Evolutionary conservation across 176 grass and related monocot species (phyloP).

Genomic region (Tuctoria greenei): DNA sequence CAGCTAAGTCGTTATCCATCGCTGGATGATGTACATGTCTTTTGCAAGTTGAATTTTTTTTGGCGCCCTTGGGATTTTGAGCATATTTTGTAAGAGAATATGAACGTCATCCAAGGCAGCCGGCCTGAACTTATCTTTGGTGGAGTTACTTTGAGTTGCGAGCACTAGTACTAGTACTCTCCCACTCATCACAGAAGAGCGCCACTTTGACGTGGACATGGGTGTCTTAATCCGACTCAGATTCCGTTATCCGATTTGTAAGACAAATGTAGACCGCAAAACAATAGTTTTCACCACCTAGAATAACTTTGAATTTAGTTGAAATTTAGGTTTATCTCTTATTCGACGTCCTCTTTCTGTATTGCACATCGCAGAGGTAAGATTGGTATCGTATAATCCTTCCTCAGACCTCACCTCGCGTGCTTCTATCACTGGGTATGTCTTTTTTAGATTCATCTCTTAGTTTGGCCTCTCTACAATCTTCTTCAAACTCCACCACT

Average conservation of each 20-base stretch:
- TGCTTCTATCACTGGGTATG: too few species aligned
- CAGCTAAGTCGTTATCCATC: conserved; percentile 21
- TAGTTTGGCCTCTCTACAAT: not conserved
- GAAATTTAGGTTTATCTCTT: not conserved
- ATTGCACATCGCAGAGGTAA: too few species aligned
- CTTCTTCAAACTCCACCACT: not conserved
- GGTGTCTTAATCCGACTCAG: not conserved
- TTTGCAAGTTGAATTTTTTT: not conserved
- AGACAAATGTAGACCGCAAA: not conserved
- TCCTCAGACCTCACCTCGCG: too few species aligned
- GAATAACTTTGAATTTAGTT: too few species aligned
- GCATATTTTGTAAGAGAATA: conserved; percentile 5
- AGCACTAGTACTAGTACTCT: not conserved
- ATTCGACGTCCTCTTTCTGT: too few species aligned
- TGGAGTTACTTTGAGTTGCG: not conserved
- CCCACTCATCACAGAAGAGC: not conserved
- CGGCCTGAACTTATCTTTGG: conserved; percentile 3
- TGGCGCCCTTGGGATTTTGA: not conserved
- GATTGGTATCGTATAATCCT: too few species aligned
- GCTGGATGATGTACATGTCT: conserved; percentile 11
- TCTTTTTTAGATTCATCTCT: too few species aligned
- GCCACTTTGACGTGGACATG: not conserved
- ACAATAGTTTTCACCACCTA: too few species aligned
- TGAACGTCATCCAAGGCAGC: conserved; percentile 6
- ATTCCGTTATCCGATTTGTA: not conserved